A percentile compares a stretch with the other conserved stretches of the same genome.
phyloP scores from a whole-genome alignment of 2,329 filamentous ascomycete genomes.

The Colletotrichum echinochloae region DNA sequence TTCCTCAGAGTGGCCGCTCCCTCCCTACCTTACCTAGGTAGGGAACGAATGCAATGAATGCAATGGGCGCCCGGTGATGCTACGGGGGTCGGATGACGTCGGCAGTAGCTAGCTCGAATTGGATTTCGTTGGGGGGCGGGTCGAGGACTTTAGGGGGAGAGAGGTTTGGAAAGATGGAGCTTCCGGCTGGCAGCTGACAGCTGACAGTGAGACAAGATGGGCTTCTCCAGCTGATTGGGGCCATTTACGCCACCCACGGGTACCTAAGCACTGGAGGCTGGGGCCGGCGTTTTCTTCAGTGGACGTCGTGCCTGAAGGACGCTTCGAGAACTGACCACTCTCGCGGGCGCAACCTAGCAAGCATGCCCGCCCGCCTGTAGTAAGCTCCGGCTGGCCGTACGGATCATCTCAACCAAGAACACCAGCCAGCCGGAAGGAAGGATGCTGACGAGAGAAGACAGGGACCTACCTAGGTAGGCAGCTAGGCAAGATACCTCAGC shows the following conservation, averaged over 20 bases:
- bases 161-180: not conserved
- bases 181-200: not conserved
- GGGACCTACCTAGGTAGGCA: too few species aligned
- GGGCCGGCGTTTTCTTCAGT: slow-evolving; percentile 33
- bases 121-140: slow-evolving; percentile 36
- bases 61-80: slow-evolving; percentile 33
- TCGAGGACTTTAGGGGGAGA: not conserved
- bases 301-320: slow-evolving; percentile 23
- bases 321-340: not conserved
- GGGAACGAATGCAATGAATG: slow-evolving; percentile 24
- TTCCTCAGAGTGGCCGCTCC: slow-evolving; percentile 20
- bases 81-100: slow-evolving; percentile 40
- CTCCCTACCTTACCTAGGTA: too few species aligned
- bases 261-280: not conserved
- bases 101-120: slow-evolving; percentile 27
- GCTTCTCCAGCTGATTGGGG: not conserved
- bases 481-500: not conserved
- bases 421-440: not conserved
- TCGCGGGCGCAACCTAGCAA: not conserved
- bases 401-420: not conserved
- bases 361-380: not conserved
- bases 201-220: not conserved
- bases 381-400: not conserved
- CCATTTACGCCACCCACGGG: not conserved
- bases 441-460: not conserved